A percentile compares a stretch with the other conserved stretches of the same genome.
These are phyloP conservation scores for Phytophthora syringae DNA, from an alignment of 352 stramenopile genomes.

Conservation along the genomic window DNA sequence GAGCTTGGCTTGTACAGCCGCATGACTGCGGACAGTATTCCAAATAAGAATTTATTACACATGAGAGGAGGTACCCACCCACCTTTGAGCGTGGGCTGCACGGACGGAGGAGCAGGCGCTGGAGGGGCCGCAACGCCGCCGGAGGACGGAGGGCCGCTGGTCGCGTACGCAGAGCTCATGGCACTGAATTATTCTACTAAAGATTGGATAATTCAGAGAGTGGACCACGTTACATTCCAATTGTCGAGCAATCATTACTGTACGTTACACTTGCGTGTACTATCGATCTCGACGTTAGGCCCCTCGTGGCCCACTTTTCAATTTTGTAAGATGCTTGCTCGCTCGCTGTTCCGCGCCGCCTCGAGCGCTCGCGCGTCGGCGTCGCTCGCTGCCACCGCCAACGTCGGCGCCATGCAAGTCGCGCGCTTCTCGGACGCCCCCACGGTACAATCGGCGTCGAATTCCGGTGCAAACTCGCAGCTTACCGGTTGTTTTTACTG, in stretches of 20 bases:
- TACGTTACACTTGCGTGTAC: too few relatives aligned
- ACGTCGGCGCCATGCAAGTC: slow-evolving; percentile 24
- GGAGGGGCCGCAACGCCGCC: slow-evolving; percentile 3
- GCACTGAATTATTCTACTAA: not conserved
- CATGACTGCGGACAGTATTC: slow-evolving; percentile 72
- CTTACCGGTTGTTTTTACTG: not conserved
- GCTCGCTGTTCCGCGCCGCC: slow-evolving; percentile 62
- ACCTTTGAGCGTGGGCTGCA: slow-evolving; percentile 88
- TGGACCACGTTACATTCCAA: not conserved
- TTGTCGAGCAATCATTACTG: too few relatives aligned
- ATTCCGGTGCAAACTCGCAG: not conserved
- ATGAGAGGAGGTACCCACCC: not conserved
- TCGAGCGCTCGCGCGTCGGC: slow-evolving; percentile 25
- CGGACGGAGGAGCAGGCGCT: slow-evolving; percentile 11
- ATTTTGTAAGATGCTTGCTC: slow-evolving; percentile 54
- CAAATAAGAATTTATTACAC: not conserved
- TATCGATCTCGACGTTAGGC: not conserved
- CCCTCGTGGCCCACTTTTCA: slow-evolving; percentile 5
- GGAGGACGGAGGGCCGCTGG: slow-evolving; percentile 29
- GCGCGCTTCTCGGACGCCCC: slow-evolving; percentile 63
- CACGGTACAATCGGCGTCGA: slow-evolving; percentile 37
- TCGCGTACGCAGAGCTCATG: slow-evolving; percentile 28
- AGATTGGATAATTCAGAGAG: too few relatives aligned
- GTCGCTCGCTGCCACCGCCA: slow-evolving; percentile 18
- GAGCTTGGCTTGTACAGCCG: slow-evolving; percentile 90